Conservation (phyloP, 305 asterid species). For the Fraxinus albicans region DNA sequence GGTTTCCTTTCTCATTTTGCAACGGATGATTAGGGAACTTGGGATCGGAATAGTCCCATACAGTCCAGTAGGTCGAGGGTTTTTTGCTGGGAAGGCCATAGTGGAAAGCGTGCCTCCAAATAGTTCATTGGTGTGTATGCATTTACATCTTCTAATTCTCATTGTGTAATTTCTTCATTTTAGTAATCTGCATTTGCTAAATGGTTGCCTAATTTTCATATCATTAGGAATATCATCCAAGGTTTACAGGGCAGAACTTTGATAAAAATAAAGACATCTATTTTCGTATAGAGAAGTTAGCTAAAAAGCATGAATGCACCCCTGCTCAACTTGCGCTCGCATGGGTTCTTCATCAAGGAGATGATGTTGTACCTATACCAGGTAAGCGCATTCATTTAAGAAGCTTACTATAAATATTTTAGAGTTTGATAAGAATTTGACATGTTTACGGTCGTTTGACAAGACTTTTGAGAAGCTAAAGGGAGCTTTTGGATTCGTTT, state of each 20-base stretch:
- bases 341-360: constrained; percentile 63
- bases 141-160: background rate
- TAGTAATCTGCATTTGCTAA: background rate
- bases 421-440: too few species aligned
- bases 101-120: constrained; percentile 37
- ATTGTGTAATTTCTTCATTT: background rate
- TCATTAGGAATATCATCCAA: constrained; percentile 30
- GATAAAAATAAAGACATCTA: constrained; percentile 36
- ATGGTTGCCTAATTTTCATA: background rate
- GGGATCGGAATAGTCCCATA: constrained; percentile 64
- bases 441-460: too few species aligned
- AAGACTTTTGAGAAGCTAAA: too few species aligned
- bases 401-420: background rate
- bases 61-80: constrained; percentile 58
- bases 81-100: constrained; percentile 52
- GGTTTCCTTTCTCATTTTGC: too few species aligned
- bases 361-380: constrained; percentile 43
- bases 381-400: constrained; percentile 30
- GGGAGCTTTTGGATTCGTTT: too few species aligned
- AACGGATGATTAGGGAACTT: constrained; percentile 39
- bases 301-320: constrained; percentile 26
- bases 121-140: constrained; percentile 30
- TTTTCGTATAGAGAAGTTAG: constrained; percentile 27
- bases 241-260: constrained; percentile 43
- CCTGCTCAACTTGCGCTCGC: constrained; percentile 68